A percentile compares a stretch with the other conserved stretches of the same genome.
Evolutionary conservation across 768 basidiomycete genomes (phyloP).

Genomic region (Lentinula lateritia): DNA sequence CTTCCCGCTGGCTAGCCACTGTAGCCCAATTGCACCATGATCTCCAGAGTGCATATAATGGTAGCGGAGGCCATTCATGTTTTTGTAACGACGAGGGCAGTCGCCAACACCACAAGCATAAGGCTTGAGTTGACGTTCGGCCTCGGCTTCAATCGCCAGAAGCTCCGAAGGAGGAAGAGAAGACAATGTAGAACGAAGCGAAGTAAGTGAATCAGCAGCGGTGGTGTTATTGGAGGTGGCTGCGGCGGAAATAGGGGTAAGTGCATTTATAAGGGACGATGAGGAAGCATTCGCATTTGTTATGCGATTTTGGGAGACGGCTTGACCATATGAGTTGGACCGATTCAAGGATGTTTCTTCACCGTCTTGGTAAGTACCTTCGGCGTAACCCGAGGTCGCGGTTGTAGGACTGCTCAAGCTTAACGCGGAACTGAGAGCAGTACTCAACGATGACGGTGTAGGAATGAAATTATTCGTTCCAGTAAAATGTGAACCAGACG

Average conservation of each 20-base stretch:
- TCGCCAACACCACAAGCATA: conserved; percentile 89
- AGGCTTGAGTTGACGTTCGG: conserved; percentile 75
- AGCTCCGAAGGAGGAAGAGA: conserved; percentile 59
- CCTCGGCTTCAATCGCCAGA: conserved; percentile 75
- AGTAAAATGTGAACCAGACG: not conserved
- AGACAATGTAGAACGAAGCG: conserved; percentile 26
- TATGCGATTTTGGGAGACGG: not conserved
- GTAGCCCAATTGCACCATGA: conserved; percentile 86
- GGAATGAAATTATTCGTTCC: not conserved
- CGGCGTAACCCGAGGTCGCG: not conserved
- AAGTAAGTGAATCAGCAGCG: not conserved
- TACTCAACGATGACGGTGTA: conserved; percentile 1
- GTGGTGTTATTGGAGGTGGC: not conserved
- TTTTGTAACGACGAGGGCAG: conserved; percentile 88
- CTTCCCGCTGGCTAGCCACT: conserved; percentile 72
- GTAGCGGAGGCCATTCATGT: conserved; percentile 96
- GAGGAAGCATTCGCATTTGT: not conserved
- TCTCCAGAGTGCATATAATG: conserved; percentile 97
- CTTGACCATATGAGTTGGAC: not conserved
- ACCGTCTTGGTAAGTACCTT: not conserved
- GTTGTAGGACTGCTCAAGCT: not conserved
- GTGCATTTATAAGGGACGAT: not conserved
- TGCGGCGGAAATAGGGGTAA: not conserved
- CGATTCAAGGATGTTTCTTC: not conserved
- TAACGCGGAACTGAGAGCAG: not conserved